Evolutionary conservation across 2,329 filamentous ascomycete genomes (phyloP).

Genomic region (Fusarium keratoplasticum): DNA sequence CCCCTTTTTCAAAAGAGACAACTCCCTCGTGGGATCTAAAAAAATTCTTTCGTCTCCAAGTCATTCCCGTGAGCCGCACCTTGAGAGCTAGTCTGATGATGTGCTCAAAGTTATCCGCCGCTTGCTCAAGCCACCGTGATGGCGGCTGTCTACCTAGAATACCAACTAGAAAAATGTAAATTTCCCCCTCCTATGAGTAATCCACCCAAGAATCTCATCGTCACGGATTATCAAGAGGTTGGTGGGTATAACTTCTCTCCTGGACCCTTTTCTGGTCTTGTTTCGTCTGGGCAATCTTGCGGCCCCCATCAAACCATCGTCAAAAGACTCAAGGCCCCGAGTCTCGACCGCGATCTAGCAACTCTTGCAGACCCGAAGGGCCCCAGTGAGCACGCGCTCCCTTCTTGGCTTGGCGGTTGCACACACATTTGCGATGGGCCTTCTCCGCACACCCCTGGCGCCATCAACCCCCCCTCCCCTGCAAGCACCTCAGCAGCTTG

Average conservation of each 20-base stretch:
- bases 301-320: constrained; percentile 22
- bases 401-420: constrained; percentile 15
- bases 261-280: neutral
- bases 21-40: neutral
- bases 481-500: constrained; percentile 34
- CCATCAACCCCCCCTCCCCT: constrained; percentile 27
- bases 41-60: constrained; percentile 22
- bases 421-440: neutral
- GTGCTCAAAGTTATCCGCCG: constrained; percentile 5
- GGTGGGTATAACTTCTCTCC: neutral
- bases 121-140: neutral
- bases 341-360: constrained; percentile 35
- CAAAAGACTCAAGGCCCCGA: constrained; percentile 22
- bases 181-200: neutral
- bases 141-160: neutral
- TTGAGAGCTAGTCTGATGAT: constrained; percentile 14
- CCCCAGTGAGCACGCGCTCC: constrained; percentile 33
- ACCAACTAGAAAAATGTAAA: neutral
- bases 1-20: neutral
- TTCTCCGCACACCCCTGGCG: constrained; percentile 21
- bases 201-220: neutral
- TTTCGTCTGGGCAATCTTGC: neutral
- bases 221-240: neutral
- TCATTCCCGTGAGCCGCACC: neutral
- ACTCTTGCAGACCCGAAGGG: constrained; percentile 30